Percentiles rank a stretch among this genome's conserved stretches.
These are phyloP conservation scores for Cercophora sp. DNA, from an alignment of 495 filamentous ascomycete genomes.

Conservation along the genomic window DNA sequence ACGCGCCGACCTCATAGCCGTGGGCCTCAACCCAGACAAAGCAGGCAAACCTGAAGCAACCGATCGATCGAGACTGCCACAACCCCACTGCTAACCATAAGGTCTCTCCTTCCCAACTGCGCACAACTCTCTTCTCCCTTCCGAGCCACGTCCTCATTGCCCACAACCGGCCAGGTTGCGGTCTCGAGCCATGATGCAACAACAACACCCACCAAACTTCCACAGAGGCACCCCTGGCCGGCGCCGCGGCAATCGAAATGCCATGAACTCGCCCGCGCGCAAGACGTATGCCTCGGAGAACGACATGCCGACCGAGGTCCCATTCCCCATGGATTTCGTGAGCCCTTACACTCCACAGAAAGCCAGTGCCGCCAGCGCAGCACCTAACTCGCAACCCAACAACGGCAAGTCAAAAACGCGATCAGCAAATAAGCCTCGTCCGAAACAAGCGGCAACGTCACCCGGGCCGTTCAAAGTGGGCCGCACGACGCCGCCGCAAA, in stretches of 20 bases:
- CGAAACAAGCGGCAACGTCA: conserved; percentile 31
- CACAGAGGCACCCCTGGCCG: conserved; percentile 36
- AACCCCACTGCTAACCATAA: background rate
- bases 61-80: conserved; percentile 1
- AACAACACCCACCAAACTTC: conserved; percentile 2
- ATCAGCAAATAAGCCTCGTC: conserved; percentile 28
- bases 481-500: conserved; percentile 39
- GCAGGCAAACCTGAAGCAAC: background rate
- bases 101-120: background rate
- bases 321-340: conserved; percentile 21
- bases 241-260: conserved; percentile 35
- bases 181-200: conserved; percentile 13
- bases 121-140: too few relatives aligned
- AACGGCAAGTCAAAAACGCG: conserved; percentile 27
- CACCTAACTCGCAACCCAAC: conserved; percentile 21
- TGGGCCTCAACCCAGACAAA: conserved; percentile 5
- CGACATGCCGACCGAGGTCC: conserved; percentile 32
- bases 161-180: too few relatives aligned
- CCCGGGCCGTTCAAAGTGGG: conserved; percentile 33
- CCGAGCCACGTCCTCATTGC: too few relatives aligned
- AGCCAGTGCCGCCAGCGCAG: conserved; percentile 19
- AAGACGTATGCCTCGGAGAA: conserved; percentile 49
- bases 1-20: conserved; percentile 15
- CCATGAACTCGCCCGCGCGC: conserved; percentile 29
- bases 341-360: conserved; percentile 40